Percentiles rank a stretch among this genome's conserved stretches.
phyloP scores from a whole-genome alignment of 2,329 filamentous ascomycete genomes.

The Cercospora sojina region DNA sequence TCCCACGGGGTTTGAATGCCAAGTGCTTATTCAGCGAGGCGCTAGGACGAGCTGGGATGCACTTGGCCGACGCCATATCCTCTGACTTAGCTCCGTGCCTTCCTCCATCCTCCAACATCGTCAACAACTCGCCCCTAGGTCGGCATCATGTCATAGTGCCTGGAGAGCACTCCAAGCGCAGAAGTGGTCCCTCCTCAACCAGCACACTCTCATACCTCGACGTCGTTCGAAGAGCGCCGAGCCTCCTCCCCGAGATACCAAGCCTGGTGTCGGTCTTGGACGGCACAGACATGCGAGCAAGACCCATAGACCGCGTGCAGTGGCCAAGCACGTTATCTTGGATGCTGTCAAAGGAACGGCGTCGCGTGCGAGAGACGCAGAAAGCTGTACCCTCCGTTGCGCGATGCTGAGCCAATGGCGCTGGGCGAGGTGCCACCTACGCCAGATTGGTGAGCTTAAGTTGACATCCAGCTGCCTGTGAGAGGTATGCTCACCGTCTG shows the following conservation, averaged over 20 bases:
- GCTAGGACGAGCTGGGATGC: background rate
- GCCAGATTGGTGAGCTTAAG: slow-evolving; percentile 1
- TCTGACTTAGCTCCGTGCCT: no score
- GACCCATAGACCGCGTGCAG: background rate
- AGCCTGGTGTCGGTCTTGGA: background rate
- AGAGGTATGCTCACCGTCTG: background rate
- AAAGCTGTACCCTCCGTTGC: background rate
- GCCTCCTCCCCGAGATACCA: background rate
- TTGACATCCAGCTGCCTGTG: background rate
- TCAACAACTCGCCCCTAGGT: background rate
- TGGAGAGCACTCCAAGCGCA: background rate
- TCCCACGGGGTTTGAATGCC: background rate
- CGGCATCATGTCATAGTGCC: background rate
- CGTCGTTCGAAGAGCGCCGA: background rate
- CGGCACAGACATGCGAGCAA: background rate
- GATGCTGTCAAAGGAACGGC: background rate
- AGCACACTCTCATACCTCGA: background rate
- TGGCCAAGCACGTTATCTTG: slow-evolving; percentile 2
- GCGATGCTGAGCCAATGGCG: background rate
- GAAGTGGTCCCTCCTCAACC: background rate
- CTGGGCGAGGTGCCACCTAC: background rate
- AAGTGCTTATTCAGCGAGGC: background rate
- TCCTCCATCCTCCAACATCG: no score
- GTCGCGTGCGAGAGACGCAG: background rate
- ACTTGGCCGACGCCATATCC: no score